Conservation (phyloP, 148 eudicot genomes). For the Talinum fruticosum region DNA sequence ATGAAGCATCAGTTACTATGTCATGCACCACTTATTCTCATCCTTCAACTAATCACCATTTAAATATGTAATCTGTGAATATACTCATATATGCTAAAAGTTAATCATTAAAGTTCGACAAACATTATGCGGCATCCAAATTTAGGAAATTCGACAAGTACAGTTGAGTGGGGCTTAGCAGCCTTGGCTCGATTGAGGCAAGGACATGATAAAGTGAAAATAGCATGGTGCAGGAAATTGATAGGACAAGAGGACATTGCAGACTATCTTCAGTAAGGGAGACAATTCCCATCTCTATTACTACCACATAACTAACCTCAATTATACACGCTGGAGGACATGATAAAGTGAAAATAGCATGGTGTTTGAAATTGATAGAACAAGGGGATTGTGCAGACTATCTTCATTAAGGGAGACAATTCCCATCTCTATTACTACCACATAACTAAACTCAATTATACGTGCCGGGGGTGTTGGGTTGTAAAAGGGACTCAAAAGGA, state of each 20-base stretch:
- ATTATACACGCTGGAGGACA: too few relatives aligned
- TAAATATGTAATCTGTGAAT: too few relatives aligned
- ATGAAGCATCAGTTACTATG: too few relatives aligned
- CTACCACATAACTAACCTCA: background rate
- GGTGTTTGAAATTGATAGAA: background rate
- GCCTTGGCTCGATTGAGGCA: too few relatives aligned
- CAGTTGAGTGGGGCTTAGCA: background rate
- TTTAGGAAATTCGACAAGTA: too few relatives aligned
- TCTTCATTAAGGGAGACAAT: background rate
- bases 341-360: background rate
- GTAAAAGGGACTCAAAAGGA: background rate
- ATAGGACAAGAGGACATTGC: background rate
- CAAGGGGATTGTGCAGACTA: background rate
- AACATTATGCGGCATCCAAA: too few relatives aligned
- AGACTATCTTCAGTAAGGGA: background rate
- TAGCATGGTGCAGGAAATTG: background rate
- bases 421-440: background rate
- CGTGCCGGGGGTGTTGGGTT: background rate
- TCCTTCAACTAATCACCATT: too few relatives aligned
- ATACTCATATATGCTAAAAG: too few relatives aligned
- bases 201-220: background rate
- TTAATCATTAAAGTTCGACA: too few relatives aligned
- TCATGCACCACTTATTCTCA: too few relatives aligned
- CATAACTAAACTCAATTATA: background rate
- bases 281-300: background rate